Conservation (phyloP, 2,329 filamentous ascomycete genomes). For the Aspergillus novoparasiticus region DNA sequence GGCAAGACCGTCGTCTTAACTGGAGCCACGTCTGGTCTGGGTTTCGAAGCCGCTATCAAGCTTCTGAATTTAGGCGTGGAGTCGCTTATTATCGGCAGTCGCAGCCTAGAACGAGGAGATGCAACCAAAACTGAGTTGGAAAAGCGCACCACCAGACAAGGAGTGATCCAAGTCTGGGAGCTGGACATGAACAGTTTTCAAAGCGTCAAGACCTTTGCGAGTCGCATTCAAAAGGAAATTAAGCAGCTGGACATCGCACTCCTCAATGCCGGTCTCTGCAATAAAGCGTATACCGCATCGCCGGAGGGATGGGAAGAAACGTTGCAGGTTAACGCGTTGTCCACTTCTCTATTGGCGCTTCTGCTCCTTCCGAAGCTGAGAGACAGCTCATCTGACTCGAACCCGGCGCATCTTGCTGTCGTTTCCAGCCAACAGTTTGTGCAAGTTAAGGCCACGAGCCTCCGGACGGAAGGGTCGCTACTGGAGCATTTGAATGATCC, state of each 20-base stretch:
- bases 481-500: constrained; percentile 39
- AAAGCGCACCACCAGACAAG: constrained; percentile 30
- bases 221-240: constrained; percentile 39
- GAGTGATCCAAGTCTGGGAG: constrained; percentile 46
- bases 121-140: constrained; percentile 44
- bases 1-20: constrained; percentile 54
- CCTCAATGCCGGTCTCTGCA: constrained; percentile 50
- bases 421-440: constrained; percentile 48
- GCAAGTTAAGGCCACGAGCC: constrained; percentile 33
- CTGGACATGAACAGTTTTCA: constrained; percentile 52
- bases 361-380: constrained; percentile 54
- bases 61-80: constrained; percentile 46
- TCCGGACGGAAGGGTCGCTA: constrained; percentile 33
- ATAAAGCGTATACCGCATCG: constrained; percentile 38
- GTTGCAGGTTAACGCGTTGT: constrained; percentile 61
- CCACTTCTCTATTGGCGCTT: constrained; percentile 57
- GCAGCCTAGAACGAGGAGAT: constrained; percentile 47
- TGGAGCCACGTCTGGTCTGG: constrained; percentile 55
- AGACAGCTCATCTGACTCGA: constrained; percentile 32
- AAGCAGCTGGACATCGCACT: constrained; percentile 48
- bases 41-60: constrained; percentile 53
- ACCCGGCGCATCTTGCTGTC: constrained; percentile 46
- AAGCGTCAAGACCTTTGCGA: constrained; percentile 48
- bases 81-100: constrained; percentile 50
- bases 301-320: constrained; percentile 54